Conservation (phyloP, 805 yeast species). For the Zygosaccharomyces kombuchaensis region DNA sequence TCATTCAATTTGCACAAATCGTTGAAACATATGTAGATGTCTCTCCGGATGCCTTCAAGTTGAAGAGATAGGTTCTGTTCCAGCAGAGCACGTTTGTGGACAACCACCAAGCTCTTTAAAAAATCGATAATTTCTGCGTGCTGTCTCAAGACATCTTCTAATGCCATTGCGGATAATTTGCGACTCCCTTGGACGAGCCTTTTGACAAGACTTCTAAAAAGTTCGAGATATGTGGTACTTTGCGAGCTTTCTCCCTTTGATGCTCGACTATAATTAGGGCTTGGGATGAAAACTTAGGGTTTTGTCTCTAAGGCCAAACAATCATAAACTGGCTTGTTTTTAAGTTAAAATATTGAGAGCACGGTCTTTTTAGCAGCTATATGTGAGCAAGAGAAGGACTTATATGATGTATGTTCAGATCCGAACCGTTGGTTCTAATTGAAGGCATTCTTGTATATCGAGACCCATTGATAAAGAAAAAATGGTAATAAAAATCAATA, state of each 20-base stretch:
- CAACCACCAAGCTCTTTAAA: conserved; percentile 17
- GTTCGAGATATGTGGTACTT: not conserved
- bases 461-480: no score
- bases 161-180: conserved; percentile 4
- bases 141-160: conserved; percentile 26
- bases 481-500: no score
- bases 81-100: conserved; percentile 22
- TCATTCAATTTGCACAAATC: conserved; percentile 27
- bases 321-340: not conserved
- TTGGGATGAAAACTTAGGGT: not conserved
- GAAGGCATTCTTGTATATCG: no score
- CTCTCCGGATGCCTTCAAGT: conserved; percentile 24
- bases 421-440: no score
- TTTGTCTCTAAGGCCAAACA: not conserved
- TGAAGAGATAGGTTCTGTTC: conserved; percentile 16
- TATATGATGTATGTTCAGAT: no score
- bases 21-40: conserved; percentile 28
- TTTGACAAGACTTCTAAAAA: not conserved
- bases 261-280: not conserved
- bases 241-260: conserved; percentile 1
- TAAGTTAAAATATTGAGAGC: no score
- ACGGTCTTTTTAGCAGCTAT: no score
- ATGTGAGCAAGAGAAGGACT: no score
- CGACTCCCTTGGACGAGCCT: not conserved
- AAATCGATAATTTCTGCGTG: conserved; percentile 22